phyloP scores from a whole-genome alignment of 2,329 filamentous ascomycete genomes.

The Huntiella savannae region DNA sequence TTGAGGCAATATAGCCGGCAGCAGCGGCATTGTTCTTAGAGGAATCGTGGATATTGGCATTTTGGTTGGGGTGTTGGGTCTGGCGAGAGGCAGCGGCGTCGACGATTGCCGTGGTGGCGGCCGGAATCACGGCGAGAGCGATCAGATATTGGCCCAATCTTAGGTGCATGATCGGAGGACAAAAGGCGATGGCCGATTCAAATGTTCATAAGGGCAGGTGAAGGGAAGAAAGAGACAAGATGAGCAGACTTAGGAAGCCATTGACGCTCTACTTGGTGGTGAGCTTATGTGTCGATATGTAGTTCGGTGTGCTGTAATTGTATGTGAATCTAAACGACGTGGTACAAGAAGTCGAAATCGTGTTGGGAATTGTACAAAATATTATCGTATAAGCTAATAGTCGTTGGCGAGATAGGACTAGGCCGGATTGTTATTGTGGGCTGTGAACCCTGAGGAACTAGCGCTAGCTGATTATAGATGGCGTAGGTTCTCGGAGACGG shows the following conservation, averaged over 20 bases:
- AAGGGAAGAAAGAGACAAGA: conserved; percentile 1
- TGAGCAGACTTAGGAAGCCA: conserved; percentile 11
- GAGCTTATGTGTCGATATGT: neutral
- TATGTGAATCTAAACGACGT: too few species aligned
- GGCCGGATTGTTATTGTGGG: too few species aligned
- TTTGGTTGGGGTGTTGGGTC: conserved; percentile 4
- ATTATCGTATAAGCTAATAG: too few species aligned
- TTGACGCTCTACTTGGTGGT: conserved; percentile 7
- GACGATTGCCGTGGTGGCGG: conserved; percentile 11
- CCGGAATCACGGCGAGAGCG: conserved; percentile 11
- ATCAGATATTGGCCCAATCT: conserved; percentile 10
- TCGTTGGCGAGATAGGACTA: too few species aligned
- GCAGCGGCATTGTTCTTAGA: conserved; percentile 9
- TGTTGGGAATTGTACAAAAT: too few species aligned
- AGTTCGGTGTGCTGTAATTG: neutral
- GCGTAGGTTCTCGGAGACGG: too few species aligned
- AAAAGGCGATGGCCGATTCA: conserved; percentile 6
- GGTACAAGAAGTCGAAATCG: too few species aligned
- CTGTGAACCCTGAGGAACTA: too few species aligned
- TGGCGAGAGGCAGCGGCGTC: conserved; percentile 9
- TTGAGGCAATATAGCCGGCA: conserved; percentile 7
- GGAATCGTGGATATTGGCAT: neutral
- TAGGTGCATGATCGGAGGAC: conserved; percentile 11
- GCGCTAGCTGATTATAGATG: too few species aligned
- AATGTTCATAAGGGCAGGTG: conserved; percentile 10